phyloP scores from a whole-genome alignment of 1,139 yeast species.

The Insectozyma bohioensis region DNA sequence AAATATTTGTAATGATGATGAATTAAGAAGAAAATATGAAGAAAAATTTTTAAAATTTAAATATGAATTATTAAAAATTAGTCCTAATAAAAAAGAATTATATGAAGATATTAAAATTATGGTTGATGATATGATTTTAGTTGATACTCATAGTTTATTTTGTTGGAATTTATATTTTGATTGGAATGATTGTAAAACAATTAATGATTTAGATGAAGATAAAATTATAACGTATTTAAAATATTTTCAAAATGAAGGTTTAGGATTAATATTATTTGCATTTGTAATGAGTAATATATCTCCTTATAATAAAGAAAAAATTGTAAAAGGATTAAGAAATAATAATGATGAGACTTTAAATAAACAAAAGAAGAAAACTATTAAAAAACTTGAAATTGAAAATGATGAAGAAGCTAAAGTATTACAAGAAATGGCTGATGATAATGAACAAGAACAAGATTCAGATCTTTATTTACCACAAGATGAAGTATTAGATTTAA shows the following conservation, averaged over 20 bases:
- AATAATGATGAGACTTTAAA: constrained; percentile 1
- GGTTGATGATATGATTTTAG: constrained; percentile 72
- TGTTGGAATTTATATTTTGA: constrained; percentile 82
- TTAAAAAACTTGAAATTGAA: constrained; percentile 12
- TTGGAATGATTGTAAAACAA: constrained; percentile 59
- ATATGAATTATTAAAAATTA: constrained; percentile 49
- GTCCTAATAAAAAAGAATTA: constrained; percentile 37
- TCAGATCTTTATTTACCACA: constrained; percentile 30
- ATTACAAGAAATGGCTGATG: constrained; percentile 21
- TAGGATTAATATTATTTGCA: constrained; percentile 63
- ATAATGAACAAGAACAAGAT: constrained; percentile 17
- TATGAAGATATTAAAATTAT: constrained; percentile 50
- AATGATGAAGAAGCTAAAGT: constrained; percentile 19
- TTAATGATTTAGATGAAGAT: constrained; percentile 50
- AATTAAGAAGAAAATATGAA: constrained; percentile 56
- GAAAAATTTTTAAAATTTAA: constrained; percentile 57
- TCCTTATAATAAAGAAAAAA: constrained; percentile 43
- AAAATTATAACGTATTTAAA: constrained; percentile 50
- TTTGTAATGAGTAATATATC: constrained; percentile 67
- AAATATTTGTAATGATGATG: constrained; percentile 64
- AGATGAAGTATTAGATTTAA: constrained; percentile 52
- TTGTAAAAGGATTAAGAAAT: constrained; percentile 17
- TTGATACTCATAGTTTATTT: constrained; percentile 56
- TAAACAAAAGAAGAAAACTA: constrained; percentile 3
- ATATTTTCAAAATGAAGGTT: constrained; percentile 59